Evolutionary conservation across 1,139 yeast species (phyloP).

Genomic region (Arxiozyma slooffiae): DNA sequence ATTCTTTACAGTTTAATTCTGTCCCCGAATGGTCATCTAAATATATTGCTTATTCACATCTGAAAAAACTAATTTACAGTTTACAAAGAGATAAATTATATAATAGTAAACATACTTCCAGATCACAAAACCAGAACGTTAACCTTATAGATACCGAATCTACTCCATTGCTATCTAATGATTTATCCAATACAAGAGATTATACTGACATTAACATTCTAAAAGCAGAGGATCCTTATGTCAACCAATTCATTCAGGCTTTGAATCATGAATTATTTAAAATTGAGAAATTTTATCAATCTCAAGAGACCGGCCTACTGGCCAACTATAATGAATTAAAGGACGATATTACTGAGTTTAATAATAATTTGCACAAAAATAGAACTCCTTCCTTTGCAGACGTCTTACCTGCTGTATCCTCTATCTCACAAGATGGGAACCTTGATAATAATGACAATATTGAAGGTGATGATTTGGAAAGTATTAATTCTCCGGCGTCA

Average conservation of each 20-base stretch:
- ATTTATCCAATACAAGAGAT: background rate
- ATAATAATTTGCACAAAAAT: conserved; percentile 14
- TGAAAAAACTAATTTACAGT: conserved; percentile 56
- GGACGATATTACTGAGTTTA: conserved; percentile 34
- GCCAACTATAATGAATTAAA: conserved; percentile 41
- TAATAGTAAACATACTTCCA: conserved; percentile 7
- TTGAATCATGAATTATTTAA: conserved; percentile 49
- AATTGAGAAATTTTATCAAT: conserved; percentile 49
- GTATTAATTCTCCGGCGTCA: background rate
- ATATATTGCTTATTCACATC: conserved; percentile 58
- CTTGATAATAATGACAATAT: background rate
- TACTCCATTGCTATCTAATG: conserved; percentile 8
- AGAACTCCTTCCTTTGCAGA: conserved; percentile 8
- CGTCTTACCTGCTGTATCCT: background rate
- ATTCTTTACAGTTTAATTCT: conserved; percentile 64
- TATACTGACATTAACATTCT: background rate
- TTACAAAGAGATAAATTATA: conserved; percentile 50
- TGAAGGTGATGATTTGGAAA: background rate
- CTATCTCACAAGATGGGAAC: background rate
- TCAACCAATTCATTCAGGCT: conserved; percentile 37
- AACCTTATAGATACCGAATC: conserved; percentile 10
- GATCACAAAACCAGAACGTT: background rate
- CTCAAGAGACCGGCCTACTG: conserved; percentile 45
- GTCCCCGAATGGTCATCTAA: conserved; percentile 75
- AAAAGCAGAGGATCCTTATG: conserved; percentile 15